These are phyloP conservation scores for Nicotiana rustica DNA, from an alignment of 305 asterid genomes.

Conservation along the genomic window DNA sequence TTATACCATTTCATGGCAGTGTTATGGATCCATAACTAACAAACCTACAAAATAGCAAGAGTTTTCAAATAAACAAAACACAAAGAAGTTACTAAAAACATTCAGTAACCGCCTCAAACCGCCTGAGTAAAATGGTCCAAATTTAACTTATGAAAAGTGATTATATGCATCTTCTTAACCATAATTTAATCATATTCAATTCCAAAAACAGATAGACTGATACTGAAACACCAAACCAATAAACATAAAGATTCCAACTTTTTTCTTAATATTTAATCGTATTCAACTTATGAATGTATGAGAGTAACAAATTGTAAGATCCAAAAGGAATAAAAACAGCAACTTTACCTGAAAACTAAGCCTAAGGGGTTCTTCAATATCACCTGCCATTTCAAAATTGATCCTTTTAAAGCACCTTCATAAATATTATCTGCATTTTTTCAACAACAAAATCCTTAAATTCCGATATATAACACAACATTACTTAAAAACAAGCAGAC, in stretches of 20 bases:
- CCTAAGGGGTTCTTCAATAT: conserved; percentile 65
- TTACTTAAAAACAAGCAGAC: not conserved
- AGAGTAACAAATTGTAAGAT: conserved; percentile 22
- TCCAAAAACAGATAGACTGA: not conserved
- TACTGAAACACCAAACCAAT: not conserved
- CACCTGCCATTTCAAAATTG: conserved; percentile 66
- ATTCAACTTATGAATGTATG: not conserved
- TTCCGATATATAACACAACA: not conserved
- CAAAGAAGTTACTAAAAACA: not conserved
- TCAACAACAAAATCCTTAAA: conserved; percentile 3
- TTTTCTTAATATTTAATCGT: not conserved
- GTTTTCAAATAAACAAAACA: not conserved
- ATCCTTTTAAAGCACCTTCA: conserved; percentile 13
- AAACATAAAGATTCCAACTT: conserved; percentile 7
- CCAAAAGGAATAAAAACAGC: not conserved
- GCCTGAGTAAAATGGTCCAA: not conserved
- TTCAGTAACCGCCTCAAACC: conserved; percentile 21
- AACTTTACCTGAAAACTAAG: conserved; percentile 70
- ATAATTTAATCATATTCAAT: not conserved
- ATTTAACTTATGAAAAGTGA: not conserved
- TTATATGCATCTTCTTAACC: not conserved
- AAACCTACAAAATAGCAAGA: not conserved
- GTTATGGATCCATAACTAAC: conserved; percentile 13
- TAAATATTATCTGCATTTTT: conserved; percentile 34
- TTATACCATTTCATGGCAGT: not conserved